Conservation (phyloP, 2,329 filamentous ascomycete genomes). For the Diaporthe humulicola region DNA sequence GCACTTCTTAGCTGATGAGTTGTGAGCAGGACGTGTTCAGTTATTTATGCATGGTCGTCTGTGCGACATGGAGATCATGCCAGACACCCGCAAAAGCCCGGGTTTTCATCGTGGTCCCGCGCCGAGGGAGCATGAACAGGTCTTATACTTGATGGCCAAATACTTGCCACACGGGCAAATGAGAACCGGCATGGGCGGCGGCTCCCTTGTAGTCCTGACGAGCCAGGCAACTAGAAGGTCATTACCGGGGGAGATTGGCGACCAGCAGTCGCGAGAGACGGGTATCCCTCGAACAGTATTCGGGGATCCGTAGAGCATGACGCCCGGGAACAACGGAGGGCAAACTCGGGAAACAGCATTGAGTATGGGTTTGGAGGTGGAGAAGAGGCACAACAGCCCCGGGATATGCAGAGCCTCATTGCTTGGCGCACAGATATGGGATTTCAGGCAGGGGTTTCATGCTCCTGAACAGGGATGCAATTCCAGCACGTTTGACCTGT, state of each 20-base stretch:
- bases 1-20: neutral
- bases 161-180: neutral
- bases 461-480: neutral
- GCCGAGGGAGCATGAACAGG: neutral
- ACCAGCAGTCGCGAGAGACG: neutral
- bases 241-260: neutral
- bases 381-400: neutral
- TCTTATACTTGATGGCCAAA: too few relatives aligned
- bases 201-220: neutral
- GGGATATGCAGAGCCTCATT: slow-evolving; percentile 12
- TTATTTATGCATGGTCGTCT: neutral
- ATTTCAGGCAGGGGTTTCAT: neutral
- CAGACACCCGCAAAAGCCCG: neutral
- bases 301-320: neutral
- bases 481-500: neutral
- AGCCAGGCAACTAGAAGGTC: neutral
- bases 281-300: neutral
- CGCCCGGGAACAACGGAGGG: neutral
- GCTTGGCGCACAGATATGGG: slow-evolving; percentile 19
- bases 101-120: neutral
- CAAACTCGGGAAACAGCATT: neutral
- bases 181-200: neutral
- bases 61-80: too few relatives aligned
- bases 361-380: neutral
- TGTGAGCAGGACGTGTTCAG: neutral